Evolutionary conservation across 108 stramenopile species (phyloP), one percentile per base, ranked within the genome.

Genomic region (Thalassiosira profunda): DNA sequence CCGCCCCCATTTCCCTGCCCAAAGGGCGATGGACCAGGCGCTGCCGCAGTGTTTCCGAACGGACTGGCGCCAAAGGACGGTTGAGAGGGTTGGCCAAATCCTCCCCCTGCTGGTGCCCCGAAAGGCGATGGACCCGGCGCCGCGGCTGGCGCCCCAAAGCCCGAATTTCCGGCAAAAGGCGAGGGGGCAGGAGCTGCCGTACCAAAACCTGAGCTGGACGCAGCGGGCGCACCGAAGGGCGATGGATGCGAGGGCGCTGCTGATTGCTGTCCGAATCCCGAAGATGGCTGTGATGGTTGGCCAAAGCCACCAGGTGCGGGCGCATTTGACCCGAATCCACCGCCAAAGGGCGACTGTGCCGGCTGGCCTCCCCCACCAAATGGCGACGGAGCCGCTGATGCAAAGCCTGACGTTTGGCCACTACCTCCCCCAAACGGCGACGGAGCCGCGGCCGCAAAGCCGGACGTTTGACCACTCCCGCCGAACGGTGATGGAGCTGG

Each of bases 331-430:
- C 17, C 9, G 7, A 5, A 35, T 21, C 61, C 37, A 51, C 26
- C 28, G 2, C 72, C 73, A 69, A 76, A 76, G n/a, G 74, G 74
- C 5, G 75, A 76, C 18, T 48, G 43, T 34, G 76, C 21, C 21
- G 53, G 26, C 42, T 40, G 44, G 20, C 40, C 15, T 4, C 49
- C 30, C 17, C 28, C 30, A 30, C 65, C 64, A 67, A 77, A 77
- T n/a, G 72, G 5, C 17, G 63, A 12, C 1, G 47, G 47, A 29
- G 47, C 25, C 20, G 47, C 47, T 18, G 17, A 15, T 48, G 24
- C 25, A 48, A 47, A 47, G 17, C 46, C 26, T 47, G 46, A 23
- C 46, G 12, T 3, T 47, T 25, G 24, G 26, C 46, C 26, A 47
- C 46, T 47, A 20, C 24, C 46, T 2, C 28, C 30, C 31, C 65